Conservation (phyloP, 257 asterid species). For the Fraxinus anomala region DNA sequence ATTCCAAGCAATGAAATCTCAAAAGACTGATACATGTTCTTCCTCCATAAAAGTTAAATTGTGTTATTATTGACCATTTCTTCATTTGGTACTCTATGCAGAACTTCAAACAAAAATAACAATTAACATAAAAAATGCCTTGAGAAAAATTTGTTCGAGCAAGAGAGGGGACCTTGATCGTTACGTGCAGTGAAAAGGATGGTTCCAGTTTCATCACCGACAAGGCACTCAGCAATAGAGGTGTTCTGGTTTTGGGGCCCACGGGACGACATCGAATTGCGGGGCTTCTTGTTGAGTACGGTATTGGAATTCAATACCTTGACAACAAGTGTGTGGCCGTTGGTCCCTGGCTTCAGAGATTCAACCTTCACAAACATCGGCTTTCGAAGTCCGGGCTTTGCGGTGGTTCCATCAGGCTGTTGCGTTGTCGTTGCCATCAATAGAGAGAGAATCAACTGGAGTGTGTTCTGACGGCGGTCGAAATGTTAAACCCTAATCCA, state of each 20-base stretch:
- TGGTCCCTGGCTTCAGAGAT: constrained; percentile 45
- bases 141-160: not conserved
- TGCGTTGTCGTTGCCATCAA: constrained; percentile 1
- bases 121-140: not conserved
- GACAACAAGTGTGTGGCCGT: constrained; percentile 45
- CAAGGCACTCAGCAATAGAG: constrained; percentile 42
- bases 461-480: not conserved
- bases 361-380: constrained; percentile 49
- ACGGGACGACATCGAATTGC: constrained; percentile 16
- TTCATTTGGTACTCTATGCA: not conserved
- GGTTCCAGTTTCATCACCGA: constrained; percentile 45
- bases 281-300: constrained; percentile 29
- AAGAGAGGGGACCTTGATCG: constrained; percentile 33
- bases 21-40: not conserved
- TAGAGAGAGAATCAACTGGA: not conserved
- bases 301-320: constrained; percentile 42
- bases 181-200: constrained; percentile 45
- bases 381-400: constrained; percentile 25
- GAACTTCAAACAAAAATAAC: not conserved
- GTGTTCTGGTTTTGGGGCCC: constrained; percentile 34
- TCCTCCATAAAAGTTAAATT: not conserved
- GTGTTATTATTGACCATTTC: not conserved
- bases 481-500: not conserved
- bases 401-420: not conserved
- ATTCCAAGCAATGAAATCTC: not conserved